These are phyloP conservation scores for Penicillium sp. DNA, from an alignment of 2,329 filamentous ascomycete genomes.

Conservation along the genomic window DNA sequence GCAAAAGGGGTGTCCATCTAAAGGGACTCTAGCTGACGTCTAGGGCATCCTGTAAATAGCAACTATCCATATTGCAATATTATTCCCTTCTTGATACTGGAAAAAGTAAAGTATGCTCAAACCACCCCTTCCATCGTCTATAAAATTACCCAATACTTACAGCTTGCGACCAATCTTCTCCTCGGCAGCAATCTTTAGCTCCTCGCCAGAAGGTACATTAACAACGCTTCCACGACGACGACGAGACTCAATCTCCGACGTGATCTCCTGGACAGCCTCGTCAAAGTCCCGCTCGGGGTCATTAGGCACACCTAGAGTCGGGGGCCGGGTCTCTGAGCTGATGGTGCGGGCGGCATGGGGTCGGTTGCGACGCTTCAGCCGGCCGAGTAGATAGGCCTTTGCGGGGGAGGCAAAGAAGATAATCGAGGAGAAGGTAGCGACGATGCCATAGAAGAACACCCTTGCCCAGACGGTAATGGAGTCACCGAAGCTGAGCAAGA, in stretches of 20 bases:
- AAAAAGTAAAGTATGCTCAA: background rate
- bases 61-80: background rate
- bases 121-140: background rate
- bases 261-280: conserved; percentile 71
- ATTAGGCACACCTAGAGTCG: conserved; percentile 70
- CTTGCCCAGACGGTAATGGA: conserved; percentile 73
- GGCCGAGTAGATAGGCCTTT: conserved; percentile 56
- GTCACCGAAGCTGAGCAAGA: conserved; percentile 67
- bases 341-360: conserved; percentile 41
- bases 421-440: conserved; percentile 61
- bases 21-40: too few species aligned
- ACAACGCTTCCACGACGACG: conserved; percentile 44
- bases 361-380: conserved; percentile 54
- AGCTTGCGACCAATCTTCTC: conserved; percentile 48
- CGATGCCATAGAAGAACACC: conserved; percentile 80
- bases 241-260: conserved; percentile 63
- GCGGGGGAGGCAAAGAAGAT: conserved; percentile 75
- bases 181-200: conserved; percentile 51
- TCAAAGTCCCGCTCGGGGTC: conserved; percentile 71
- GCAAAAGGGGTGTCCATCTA: too few species aligned
- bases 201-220: conserved; percentile 44
- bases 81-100: background rate
- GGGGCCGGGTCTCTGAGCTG: conserved; percentile 58
- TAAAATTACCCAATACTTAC: conserved; percentile 7
- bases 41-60: too few species aligned